A percentile compares a stretch with the other conserved stretches of the same genome.
Conservation (phyloP, 2,329 filamentous ascomycete species). For the Beauveria sp. region DNA sequence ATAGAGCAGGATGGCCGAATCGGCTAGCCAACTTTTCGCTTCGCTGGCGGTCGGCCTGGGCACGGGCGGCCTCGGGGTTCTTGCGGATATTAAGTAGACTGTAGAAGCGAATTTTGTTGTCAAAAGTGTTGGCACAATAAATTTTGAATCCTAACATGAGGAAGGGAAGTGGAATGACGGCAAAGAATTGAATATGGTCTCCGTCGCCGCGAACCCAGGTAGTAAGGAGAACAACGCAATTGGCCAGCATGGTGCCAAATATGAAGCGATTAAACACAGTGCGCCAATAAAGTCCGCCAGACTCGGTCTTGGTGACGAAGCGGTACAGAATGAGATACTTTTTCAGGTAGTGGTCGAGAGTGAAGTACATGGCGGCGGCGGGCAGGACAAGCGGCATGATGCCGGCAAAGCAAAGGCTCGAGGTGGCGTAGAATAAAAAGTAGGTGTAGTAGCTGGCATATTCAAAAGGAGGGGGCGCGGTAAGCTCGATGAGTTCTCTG, state of each 20-base stretch:
- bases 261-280: constrained; percentile 88
- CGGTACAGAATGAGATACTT: constrained; percentile 94
- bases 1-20: constrained; percentile 87
- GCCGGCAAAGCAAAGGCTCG: constrained; percentile 75
- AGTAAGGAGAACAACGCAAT: constrained; percentile 69
- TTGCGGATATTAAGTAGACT: constrained; percentile 53
- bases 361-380: constrained; percentile 83
- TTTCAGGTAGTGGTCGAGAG: constrained; percentile 80
- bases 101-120: constrained; percentile 74
- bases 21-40: constrained; percentile 65
- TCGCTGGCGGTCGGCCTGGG: constrained; percentile 46
- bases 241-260: constrained; percentile 71
- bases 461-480: constrained; percentile 85
- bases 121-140: constrained; percentile 70
- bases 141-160: constrained; percentile 78
- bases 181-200: constrained; percentile 53
- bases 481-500: constrained; percentile 83
- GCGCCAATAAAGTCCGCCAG: constrained; percentile 87
- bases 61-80: constrained; percentile 36
- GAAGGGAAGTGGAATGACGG: constrained; percentile 67
- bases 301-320: constrained; percentile 94
- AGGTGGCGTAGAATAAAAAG: constrained; percentile 88
- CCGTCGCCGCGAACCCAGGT: constrained; percentile 63
- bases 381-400: constrained; percentile 83
- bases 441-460: constrained; percentile 98